Conservation (phyloP, 2,329 filamentous ascomycete genomes). For the Penicillium sp. region DNA sequence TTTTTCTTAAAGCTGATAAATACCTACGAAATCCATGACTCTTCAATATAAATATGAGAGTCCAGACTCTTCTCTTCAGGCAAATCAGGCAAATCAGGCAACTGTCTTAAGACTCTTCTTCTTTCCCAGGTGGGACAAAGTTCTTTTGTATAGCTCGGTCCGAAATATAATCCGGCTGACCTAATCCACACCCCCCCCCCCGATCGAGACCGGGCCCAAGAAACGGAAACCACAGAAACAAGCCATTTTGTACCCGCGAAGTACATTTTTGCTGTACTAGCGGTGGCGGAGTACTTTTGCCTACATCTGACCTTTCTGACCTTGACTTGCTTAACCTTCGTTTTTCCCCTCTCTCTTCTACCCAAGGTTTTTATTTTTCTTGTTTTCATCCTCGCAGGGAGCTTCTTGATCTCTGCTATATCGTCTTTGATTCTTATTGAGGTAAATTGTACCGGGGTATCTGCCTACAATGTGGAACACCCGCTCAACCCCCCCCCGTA, state of each 20-base stretch:
- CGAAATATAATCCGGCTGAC: conserved; percentile 2
- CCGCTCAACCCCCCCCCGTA: conserved; percentile 21
- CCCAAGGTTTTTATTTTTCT: background rate
- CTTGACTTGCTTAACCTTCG: conserved; percentile 7
- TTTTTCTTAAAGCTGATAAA: background rate
- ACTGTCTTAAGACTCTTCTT: background rate
- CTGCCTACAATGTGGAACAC: conserved; percentile 7
- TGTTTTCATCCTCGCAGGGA: background rate
- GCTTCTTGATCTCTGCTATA: background rate
- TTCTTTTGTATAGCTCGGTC: conserved; percentile 4
- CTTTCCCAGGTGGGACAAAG: no score
- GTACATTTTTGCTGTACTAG: conserved; percentile 19
- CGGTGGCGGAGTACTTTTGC: conserved; percentile 26
- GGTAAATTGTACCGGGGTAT: background rate
- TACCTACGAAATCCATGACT: background rate
- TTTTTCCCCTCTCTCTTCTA: background rate
- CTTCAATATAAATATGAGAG: conserved; percentile 1
- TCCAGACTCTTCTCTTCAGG: background rate
- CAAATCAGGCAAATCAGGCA: background rate
- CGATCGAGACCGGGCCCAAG: conserved; percentile 10
- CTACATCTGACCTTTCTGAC: conserved; percentile 4
- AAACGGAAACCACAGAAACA: background rate
- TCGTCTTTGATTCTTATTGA: background rate
- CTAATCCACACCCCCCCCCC: background rate
- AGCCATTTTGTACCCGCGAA: conserved; percentile 10